These are phyloP conservation scores for Beta macrorhiza DNA, from an alignment of 179 eudicot genomes.

Conservation along the genomic window DNA sequence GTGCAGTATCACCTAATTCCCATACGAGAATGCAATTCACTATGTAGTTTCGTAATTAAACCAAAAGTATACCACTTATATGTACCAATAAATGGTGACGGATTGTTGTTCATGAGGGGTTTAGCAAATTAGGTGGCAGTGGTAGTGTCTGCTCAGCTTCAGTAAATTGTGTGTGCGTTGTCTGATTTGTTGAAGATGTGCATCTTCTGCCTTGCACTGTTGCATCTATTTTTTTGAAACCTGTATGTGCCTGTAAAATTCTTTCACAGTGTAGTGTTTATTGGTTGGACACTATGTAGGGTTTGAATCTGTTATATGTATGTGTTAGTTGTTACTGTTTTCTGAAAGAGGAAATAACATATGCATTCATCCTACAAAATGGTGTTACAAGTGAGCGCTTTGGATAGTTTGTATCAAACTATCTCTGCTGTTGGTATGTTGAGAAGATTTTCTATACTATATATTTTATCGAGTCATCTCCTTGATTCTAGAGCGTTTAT, in stretches of 20 bases:
- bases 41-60: too few species aligned
- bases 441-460: neutral
- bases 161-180: neutral
- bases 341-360: neutral
- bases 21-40: too few species aligned
- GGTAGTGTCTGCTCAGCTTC: neutral
- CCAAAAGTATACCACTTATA: too few species aligned
- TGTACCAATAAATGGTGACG: too few species aligned
- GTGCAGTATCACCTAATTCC: neutral
- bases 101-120: too few species aligned
- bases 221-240: too few species aligned
- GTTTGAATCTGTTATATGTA: too few species aligned
- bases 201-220: too few species aligned
- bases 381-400: neutral
- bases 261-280: neutral
- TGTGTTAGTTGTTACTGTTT: too few species aligned
- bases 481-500: neutral
- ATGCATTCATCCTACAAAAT: neutral
- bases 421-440: neutral
- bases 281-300: neutral
- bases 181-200: too few species aligned
- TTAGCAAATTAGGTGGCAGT: too few species aligned
- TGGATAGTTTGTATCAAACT: neutral
- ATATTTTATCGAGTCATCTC: neutral
- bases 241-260: neutral